Evolutionary conservation across 345 rosid genomes (phyloP), one percentile per base, ranked within the genome.

Genomic region (Barbarea vulgaris): DNA sequence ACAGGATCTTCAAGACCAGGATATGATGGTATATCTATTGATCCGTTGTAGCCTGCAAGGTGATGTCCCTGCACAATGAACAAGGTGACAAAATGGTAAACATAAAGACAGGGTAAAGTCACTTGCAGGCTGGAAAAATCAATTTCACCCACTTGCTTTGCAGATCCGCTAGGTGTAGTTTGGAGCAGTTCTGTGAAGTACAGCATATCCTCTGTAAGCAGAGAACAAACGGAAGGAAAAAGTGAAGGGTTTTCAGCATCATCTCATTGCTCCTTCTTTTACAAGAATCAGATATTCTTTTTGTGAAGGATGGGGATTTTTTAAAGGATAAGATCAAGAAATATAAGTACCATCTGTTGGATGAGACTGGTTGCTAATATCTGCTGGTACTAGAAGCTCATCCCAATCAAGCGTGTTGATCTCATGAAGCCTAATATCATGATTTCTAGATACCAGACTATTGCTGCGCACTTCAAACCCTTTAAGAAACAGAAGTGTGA

Each of bases 361-460:
- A 39, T 39, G 67, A 60, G 77, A 24, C 27, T 73, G 74, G 70
- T 72, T 73, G 69, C 72, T 81, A 39, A 80, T 77, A 81, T 85
- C 87, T 72, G 84, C 84, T 47, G 85, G 66, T 59, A 87, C 87
- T 53, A 91, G 76, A 72, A 90, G 94, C 74, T 96, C 96, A 69
- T 96, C 98, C 99, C 99, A 96, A 65, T 96, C 99, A 78, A 94
- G 96, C 11, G 97, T 94, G 67, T 91, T 94, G 74, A 94, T 79
- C 81, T 94, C 98, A 33, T 85, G 97, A 82, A 96, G 89, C 81
- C 80, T 86, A 80, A 83, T 84, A 75, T 87, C 94, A 80, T 89
- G 91, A 82, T 82, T 86, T 77, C 53, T 80, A 73, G 79, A 81
- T 0, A 83, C 80, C 69, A 65, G 68, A 72, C 61, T 77, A 55